Base-by-base conservation (phyloP, 768 basidiomycete genomes). In the Mycena vitilis region DNA sequence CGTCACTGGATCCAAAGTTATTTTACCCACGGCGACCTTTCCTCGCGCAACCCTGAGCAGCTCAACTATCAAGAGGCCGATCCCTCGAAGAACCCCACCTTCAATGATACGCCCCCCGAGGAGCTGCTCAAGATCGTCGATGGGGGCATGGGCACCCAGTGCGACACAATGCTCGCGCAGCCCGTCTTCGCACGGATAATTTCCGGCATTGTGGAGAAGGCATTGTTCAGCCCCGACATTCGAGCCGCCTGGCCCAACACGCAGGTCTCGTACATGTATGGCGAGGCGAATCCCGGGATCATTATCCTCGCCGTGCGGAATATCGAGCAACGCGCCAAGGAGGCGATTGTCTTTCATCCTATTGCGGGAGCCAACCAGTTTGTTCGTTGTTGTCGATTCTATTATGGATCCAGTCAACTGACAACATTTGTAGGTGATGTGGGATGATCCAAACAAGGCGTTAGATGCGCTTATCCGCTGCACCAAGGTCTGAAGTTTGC, bases 1-100 rank as follows among this genome's bases (percentile, higher is more conserved):
- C 55, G 37, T 9, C 54, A 40, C 44, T 72, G 68, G 68, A 52
- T 66, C 25, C 30, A 38, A 12, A 51, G 60, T 30, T 72, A 66
- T 44, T 72, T 66, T 58, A 22, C 30, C 12, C 67, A 72, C 60
- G 45, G 36, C 49, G 51, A 63, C 25, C 25, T 66, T 0, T 30
- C 63, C n/a, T 55, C 52, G 4, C 59, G 38, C 36, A 57, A 66
- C 36, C 51, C 20, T 1, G 18, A 54, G 0, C 59, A 53, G 25
- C 37, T 67, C n/a, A 42, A 54, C 4, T 63, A 57, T 23, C 60
- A 40, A 36, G 51, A 10, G 5, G 10, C 63, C 5, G 55, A 42
- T 48, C 44, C 47, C 6, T 45, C 53, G 10, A 53, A 15, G 18
- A 36, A 45, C 37, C 23, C 44, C 11, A 61, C 66, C 5, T 67